phyloP scores from a whole-genome alignment of 192 early-diverging fungal genomes.

The Mortierella alpina region DNA sequence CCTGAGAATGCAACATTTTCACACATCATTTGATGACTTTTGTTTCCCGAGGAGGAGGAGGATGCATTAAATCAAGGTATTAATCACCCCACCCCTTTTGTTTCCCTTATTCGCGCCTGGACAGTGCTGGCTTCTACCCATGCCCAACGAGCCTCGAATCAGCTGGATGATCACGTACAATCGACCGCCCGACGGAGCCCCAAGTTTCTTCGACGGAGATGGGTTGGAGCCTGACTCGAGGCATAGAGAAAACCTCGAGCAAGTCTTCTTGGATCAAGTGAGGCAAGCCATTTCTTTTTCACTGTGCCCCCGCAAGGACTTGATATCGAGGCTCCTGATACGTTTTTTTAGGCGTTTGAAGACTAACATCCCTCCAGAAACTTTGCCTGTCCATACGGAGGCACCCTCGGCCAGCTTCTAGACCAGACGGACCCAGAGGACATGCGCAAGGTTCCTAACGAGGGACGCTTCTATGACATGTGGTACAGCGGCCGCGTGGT shows the following conservation, averaged over 20 bases:
- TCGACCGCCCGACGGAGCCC: not conserved
- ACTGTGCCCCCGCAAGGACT: no score
- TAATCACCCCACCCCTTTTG: not conserved
- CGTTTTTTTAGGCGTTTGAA: no score
- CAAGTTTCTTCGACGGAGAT: not conserved
- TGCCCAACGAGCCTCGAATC: slow-evolving; percentile 3
- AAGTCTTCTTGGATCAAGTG: slow-evolving; percentile 14
- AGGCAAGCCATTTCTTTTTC: slow-evolving; percentile 11
- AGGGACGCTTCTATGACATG: slow-evolving; percentile 7
- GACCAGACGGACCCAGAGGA: slow-evolving; percentile 8
- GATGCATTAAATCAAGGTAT: no score
- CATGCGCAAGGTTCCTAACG: slow-evolving; percentile 2
- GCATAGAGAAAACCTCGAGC: slow-evolving; percentile 4
- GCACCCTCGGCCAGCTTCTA: not conserved
- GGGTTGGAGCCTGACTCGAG: slow-evolving; percentile 3
- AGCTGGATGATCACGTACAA: slow-evolving; percentile 21
- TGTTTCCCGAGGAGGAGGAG: no score
- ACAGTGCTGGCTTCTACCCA: slow-evolving; percentile 10
- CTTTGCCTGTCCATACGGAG: slow-evolving; percentile 6
- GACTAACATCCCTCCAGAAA: not conserved
- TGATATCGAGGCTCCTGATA: no score
- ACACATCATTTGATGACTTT: no score
- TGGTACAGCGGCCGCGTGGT: slow-evolving; percentile 20
- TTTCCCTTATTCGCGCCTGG: not conserved
- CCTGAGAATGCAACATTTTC: no score